phyloP scores from a whole-genome alignment of 2,329 filamentous ascomycete genomes.

The Pseudogymnoascus sp. region DNA sequence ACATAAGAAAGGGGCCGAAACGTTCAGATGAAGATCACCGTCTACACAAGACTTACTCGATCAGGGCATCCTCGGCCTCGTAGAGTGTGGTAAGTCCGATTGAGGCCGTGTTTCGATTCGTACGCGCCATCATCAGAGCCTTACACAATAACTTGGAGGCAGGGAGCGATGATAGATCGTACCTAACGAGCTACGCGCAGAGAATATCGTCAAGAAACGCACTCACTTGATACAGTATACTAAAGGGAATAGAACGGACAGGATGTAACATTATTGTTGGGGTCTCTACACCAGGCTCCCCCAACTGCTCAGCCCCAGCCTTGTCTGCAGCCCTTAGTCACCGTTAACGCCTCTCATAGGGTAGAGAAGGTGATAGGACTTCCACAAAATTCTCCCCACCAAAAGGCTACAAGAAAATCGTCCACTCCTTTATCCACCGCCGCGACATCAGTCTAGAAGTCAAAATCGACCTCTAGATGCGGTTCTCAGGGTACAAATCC shows the following conservation, averaged over 20 bases:
- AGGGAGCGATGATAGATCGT: background rate
- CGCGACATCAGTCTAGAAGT: background rate
- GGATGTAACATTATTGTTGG: background rate
- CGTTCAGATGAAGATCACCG: background rate
- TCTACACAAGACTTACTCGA: background rate
- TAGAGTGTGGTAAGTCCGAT: background rate
- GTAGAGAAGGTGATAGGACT: background rate
- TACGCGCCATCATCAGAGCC: background rate
- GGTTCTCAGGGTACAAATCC: background rate
- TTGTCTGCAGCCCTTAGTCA: background rate
- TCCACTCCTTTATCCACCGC: background rate
- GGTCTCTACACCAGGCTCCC: background rate
- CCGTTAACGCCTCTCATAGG: background rate
- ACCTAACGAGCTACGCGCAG: background rate
- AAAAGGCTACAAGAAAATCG: no score
- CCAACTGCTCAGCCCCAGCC: background rate
- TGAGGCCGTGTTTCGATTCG: background rate
- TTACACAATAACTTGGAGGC: background rate
- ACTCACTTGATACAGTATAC: background rate
- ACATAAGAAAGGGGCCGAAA: background rate
- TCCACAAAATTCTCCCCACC: no score
- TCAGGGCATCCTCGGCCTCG: background rate
- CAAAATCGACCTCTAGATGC: background rate
- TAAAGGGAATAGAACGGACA: background rate
- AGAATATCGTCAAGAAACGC: background rate